Base-by-base conservation (phyloP, 208 protist species). In the Willaertia magna region DNA sequence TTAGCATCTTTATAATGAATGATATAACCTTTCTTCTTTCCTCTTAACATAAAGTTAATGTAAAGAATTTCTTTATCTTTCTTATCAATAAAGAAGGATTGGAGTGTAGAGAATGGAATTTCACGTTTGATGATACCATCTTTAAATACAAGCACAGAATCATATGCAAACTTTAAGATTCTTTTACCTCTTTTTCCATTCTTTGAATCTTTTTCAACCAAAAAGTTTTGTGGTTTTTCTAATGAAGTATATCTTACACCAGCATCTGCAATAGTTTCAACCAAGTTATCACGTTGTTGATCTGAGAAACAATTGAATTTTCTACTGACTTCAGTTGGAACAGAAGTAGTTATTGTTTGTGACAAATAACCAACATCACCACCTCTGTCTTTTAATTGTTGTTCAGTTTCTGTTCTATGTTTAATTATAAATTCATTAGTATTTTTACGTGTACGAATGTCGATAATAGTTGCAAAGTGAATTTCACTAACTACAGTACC, bases 261-360 rank as follows among this genome's bases (percentile, higher is more conserved):
- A 39, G 18, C 46, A 78, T 85, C 83, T 26, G 55, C 55, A 74
- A 85, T 85, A 1, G 83, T n/a, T 59, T 85, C 74, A 48, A 79
- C 61, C 42, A 85, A 20, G 14, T 48, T 52, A 42, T 85, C 83
- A 26, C 83, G 14, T 43, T 85, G 74, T 74, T 79, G 47, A 48
- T 81, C 74, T 4, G 83, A 48, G 26, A 44, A 47, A 55, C 83
- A 85, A 55, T 18, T 59, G n/a, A 48, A 85, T 43, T 22, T 81
- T 20, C 22, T 39, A 11, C 12, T 7, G 40, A 55, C 49, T 82
- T 82, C 76, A 74, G 47, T 49, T 85, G n/a, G 22, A 42, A 7
- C 16, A 26, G 26, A 2, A 18, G 49, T 74, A 0, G 22, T 14
- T 22, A 20, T 52, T 6, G 47, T 26, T n/a, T 81, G 48, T 9